phyloP scores from a whole-genome alignment of 768 basidiomycete species.

The Candolleomyces aberdarensis region DNA sequence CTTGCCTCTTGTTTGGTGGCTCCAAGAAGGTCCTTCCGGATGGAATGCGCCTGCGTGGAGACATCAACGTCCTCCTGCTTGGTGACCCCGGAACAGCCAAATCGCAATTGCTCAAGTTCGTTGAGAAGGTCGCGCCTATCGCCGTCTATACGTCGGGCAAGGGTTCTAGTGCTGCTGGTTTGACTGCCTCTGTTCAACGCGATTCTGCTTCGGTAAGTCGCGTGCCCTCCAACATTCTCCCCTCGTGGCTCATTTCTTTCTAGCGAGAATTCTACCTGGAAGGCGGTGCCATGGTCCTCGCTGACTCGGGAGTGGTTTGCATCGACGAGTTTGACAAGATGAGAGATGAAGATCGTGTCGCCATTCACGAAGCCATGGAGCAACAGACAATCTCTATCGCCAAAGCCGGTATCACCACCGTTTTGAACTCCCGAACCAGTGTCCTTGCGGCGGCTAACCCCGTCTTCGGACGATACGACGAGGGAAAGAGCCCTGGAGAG shows the following conservation, averaged over 20 bases:
- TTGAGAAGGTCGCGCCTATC: slow-evolving; percentile 98
- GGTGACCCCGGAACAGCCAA: slow-evolving; percentile 99
- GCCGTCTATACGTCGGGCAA: slow-evolving; percentile 99
- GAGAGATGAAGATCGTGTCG: slow-evolving; percentile 98
- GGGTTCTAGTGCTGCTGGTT: slow-evolving; percentile 96
- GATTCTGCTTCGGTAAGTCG: slow-evolving; percentile 80
- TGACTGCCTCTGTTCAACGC: slow-evolving; percentile 96
- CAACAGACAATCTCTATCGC: slow-evolving; percentile 99
- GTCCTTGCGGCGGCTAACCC: slow-evolving; percentile 98
- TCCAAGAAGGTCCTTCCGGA: slow-evolving; percentile 97
- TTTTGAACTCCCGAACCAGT: slow-evolving; percentile 92
- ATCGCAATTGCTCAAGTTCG: slow-evolving; percentile 96
- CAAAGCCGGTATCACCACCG: slow-evolving; percentile 98
- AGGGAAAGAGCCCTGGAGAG: slow-evolving; percentile 94
- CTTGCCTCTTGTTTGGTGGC: slow-evolving; percentile 94
- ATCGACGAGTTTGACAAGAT: slow-evolving; percentile 99
- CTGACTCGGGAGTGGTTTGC: slow-evolving; percentile 97
- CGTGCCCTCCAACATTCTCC: background rate
- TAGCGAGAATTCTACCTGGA: slow-evolving; percentile 98
- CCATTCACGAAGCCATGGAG: slow-evolving; percentile 99
- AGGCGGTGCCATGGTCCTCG: slow-evolving; percentile 98
- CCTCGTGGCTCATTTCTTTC: slow-evolving; percentile 1
- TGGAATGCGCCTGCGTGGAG: slow-evolving; percentile 94
- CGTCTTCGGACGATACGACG: slow-evolving; percentile 96
- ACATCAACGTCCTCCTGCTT: slow-evolving; percentile 94